Conservation (phyloP, 352 stramenopile species). For the Plasmopara muralis region DNA sequence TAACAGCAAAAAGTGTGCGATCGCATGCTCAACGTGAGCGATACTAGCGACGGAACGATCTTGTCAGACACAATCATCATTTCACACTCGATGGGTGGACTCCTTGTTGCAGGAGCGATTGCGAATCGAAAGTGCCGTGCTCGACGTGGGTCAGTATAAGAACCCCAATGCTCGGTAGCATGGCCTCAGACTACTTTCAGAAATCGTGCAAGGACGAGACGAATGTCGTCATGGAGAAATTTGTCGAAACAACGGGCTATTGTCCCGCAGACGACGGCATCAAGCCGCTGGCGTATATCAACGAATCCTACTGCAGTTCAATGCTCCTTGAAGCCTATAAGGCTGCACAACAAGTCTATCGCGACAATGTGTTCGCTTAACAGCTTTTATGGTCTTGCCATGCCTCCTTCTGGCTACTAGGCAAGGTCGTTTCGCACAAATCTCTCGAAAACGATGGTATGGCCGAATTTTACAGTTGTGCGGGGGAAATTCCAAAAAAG, state of each 20-base stretch:
- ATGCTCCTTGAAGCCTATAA: conserved; percentile 21
- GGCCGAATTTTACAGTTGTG: conserved; percentile 37
- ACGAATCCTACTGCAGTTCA: conserved; percentile 8
- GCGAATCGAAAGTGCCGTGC: conserved; percentile 14
- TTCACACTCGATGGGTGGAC: conserved; percentile 18
- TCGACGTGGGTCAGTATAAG: conserved; percentile 22
- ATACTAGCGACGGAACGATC: conserved; percentile 3
- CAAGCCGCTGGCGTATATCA: conserved; percentile 27
- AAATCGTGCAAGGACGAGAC: conserved; percentile 16
- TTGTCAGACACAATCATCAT: conserved; percentile 19
- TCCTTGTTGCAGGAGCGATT: conserved; percentile 20
- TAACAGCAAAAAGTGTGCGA: conserved; percentile 18
- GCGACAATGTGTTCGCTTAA: conserved; percentile 18
- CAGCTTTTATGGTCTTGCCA: conserved; percentile 21
- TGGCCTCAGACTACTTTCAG: conserved; percentile 30
- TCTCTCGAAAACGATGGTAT: conserved; percentile 21
- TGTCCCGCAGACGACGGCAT: conserved; percentile 14
- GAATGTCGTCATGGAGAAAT: conserved; percentile 15
- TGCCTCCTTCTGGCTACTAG: conserved; percentile 3
- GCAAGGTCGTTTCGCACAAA: conserved; percentile 20
- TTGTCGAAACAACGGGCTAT: conserved; percentile 10
- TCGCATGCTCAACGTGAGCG: conserved; percentile 12
- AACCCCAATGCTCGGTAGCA: conserved; percentile 25
- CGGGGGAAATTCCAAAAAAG: conserved; percentile 14
- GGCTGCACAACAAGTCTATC: conserved; percentile 18